Evolutionary conservation across 495 filamentous ascomycete species (phyloP).

Genomic region (Cercophora sp.): DNA sequence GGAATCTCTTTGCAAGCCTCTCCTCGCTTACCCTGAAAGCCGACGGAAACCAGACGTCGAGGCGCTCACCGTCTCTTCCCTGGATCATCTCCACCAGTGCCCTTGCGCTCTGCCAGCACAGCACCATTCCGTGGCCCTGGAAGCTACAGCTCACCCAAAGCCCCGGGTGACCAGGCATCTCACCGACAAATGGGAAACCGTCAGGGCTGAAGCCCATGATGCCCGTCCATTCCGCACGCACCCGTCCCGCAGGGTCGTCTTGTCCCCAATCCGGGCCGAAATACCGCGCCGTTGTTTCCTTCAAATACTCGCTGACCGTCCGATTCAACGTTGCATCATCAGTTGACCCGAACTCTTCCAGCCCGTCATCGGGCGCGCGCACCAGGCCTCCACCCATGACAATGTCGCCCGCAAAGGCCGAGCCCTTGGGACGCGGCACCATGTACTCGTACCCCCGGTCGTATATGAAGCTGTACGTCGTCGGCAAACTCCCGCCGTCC

Average conservation of each 20-base stretch:
- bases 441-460: conserved; percentile 62
- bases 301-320: conserved; percentile 50
- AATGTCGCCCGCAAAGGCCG: conserved; percentile 53
- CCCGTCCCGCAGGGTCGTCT: conserved; percentile 51
- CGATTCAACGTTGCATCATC: conserved; percentile 57
- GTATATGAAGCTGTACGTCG: conserved; percentile 62
- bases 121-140: conserved; percentile 58
- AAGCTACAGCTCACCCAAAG: conserved; percentile 52
- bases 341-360: conserved; percentile 48
- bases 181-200: conserved; percentile 53
- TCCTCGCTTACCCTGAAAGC: conserved; percentile 43
- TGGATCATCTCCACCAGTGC: conserved; percentile 52
- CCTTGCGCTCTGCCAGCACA: conserved; percentile 53
- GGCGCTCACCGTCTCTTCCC: conserved; percentile 27
- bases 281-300: conserved; percentile 42
- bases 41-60: conserved; percentile 50
- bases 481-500: conserved; percentile 33
- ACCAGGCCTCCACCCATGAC: conserved; percentile 66
- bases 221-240: conserved; percentile 59
- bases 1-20: conserved; percentile 41
- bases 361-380: conserved; percentile 39
- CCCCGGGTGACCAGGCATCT: conserved; percentile 37
- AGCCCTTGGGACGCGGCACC: conserved; percentile 52
- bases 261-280: conserved; percentile 58
- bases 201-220: conserved; percentile 59